Conservation (phyloP, 495 filamentous ascomycete species). For the Penicillium cataractarum region DNA sequence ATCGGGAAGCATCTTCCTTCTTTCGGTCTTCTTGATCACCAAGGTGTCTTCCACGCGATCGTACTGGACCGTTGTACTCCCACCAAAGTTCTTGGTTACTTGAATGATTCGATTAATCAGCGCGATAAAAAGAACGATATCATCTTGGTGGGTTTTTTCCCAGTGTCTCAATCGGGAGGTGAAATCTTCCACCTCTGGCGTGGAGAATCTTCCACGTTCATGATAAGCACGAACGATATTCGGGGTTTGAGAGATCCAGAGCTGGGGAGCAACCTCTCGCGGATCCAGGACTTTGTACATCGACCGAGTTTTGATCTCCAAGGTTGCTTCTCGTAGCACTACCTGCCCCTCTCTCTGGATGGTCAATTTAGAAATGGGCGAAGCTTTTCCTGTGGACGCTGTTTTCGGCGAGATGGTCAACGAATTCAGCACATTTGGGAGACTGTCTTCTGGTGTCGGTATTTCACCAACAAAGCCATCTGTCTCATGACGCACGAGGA, state of each 20-base stretch:
- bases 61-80: conserved; percentile 38
- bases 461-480: conserved; percentile 43
- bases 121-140: conserved; percentile 36
- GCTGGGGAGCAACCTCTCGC: conserved; percentile 44
- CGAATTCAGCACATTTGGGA: conserved; percentile 29
- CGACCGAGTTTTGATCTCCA: conserved; percentile 57
- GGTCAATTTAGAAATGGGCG: conserved; percentile 31
- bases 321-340: conserved; percentile 38
- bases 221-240: conserved; percentile 55
- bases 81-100: conserved; percentile 31
- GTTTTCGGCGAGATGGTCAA: conserved; percentile 28
- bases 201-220: conserved; percentile 40
- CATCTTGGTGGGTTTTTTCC: conserved; percentile 39
- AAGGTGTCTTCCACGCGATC: conserved; percentile 32
- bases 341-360: conserved; percentile 38
- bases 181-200: conserved; percentile 44
- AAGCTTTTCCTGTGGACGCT: not conserved
- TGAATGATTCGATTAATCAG: conserved; percentile 42
- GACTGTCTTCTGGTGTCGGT: conserved; percentile 14
- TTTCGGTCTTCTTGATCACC: conserved; percentile 26
- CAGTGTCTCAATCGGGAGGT: conserved; percentile 36
- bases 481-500: conserved; percentile 52
- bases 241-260: conserved; percentile 56
- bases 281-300: conserved; percentile 37
- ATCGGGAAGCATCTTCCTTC: conserved; percentile 38